Percentiles rank a stretch among this genome's conserved stretches.
phyloP scores from a whole-genome alignment of 1,284 basidiomycete species.

The Tetrapyrgos nigripes region DNA sequence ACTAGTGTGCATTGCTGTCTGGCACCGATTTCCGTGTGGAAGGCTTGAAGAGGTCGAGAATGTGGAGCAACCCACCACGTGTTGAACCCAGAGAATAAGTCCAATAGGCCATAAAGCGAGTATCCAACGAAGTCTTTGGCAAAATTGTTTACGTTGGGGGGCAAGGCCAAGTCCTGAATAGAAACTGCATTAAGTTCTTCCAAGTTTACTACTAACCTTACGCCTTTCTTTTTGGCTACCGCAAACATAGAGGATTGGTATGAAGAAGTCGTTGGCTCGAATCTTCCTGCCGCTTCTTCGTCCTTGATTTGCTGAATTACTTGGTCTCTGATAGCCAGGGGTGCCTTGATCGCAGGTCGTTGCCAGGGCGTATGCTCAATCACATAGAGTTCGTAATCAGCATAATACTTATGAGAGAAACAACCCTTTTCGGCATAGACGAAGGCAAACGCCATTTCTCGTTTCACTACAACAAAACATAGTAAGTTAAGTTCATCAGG shows the following conservation, averaged over 20 bases:
- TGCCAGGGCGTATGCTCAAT: constrained; percentile 41
- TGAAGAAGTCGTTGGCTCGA: constrained; percentile 32
- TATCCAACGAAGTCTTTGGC: constrained; percentile 36
- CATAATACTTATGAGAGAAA: constrained; percentile 37
- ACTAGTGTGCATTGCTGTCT: constrained; percentile 25
- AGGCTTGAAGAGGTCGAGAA: constrained; percentile 24
- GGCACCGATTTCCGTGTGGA: too few relatives aligned
- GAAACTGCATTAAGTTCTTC: constrained; percentile 39
- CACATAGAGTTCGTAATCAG: constrained; percentile 38
- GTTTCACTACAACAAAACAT: constrained; percentile 19
- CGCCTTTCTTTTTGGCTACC: constrained; percentile 37
- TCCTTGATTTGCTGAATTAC: constrained; percentile 27
- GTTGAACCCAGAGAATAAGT: too few relatives aligned
- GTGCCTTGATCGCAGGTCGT: constrained; percentile 29
- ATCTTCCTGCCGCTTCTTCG: constrained; percentile 31
- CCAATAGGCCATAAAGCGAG: constrained; percentile 28
- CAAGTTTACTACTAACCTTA: constrained; percentile 36
- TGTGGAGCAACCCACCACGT: constrained; percentile 19
- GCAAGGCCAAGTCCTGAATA: constrained; percentile 33
- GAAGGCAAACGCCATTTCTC: constrained; percentile 33
- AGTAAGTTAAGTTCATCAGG: constrained; percentile 30
- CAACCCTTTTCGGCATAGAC: constrained; percentile 35
- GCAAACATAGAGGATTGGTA: constrained; percentile 37
- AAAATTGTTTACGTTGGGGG: constrained; percentile 35
- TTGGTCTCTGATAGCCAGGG: constrained; percentile 26